Percentiles rank a stretch among this genome's conserved stretches.
phyloP scores from a whole-genome alignment of 2,329 filamentous ascomycete genomes.

The Epicoccum sorghinum region DNA sequence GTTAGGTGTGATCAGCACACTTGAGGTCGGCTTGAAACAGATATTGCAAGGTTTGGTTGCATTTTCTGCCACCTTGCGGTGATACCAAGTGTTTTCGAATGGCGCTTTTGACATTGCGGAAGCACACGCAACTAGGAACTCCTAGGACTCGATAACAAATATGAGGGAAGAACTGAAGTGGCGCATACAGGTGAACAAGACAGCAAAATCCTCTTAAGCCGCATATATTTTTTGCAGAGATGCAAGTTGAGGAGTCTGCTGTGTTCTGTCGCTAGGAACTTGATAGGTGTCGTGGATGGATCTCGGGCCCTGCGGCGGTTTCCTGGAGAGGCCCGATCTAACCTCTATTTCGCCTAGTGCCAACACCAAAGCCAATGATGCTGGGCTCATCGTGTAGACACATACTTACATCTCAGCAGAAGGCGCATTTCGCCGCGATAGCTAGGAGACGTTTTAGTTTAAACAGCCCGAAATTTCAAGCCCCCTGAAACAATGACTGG shows the following conservation, averaged over 20 bases:
- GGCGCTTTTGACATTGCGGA: constrained; percentile 8
- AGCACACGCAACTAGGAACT: not conserved
- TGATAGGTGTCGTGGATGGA: not conserved
- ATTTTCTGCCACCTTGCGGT: constrained; percentile 85
- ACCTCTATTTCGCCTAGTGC: not conserved
- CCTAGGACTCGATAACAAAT: not conserved
- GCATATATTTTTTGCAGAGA: not conserved
- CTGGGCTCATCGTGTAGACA: no score
- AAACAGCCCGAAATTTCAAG: no score
- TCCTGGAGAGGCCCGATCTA: not conserved
- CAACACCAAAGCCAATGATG: no score
- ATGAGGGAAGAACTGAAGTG: not conserved
- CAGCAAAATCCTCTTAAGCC: not conserved
- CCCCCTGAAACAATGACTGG: not conserved
- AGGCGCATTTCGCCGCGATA: not conserved
- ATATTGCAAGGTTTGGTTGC: constrained; percentile 84
- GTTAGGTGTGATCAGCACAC: constrained; percentile 86
- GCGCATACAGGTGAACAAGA: not conserved
- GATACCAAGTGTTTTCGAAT: constrained; percentile 79
- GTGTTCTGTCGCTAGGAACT: not conserved
- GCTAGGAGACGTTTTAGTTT: not conserved
- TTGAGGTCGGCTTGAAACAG: constrained; percentile 87
- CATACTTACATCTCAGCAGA: not conserved
- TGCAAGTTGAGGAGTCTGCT: not conserved
- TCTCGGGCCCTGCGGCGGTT: not conserved